Percentiles rank a stretch among this genome's conserved stretches.
These are phyloP conservation scores for Ceratobasidium sp. DNA, from an alignment of 1,284 basidiomycete genomes.

Conservation along the genomic window DNA sequence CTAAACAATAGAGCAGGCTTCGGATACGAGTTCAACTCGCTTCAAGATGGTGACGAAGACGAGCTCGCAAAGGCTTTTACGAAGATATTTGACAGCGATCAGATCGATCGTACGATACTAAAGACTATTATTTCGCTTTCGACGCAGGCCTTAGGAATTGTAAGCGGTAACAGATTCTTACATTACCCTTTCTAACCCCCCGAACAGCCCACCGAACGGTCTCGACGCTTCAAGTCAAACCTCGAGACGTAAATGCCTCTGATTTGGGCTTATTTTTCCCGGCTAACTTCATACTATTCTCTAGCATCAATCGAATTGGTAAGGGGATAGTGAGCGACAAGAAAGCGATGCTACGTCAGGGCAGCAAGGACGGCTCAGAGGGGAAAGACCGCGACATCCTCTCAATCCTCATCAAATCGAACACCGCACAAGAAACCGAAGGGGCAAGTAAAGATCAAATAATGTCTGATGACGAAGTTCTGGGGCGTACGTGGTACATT, in stretches of 20 bases:
- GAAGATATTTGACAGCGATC: constrained; percentile 49
- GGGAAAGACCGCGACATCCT: constrained; percentile 52
- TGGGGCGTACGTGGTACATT: constrained; percentile 35
- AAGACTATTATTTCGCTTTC: background rate
- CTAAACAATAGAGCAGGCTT: constrained; percentile 52
- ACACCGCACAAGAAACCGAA: constrained; percentile 59
- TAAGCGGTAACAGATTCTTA: background rate
- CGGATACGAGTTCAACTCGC: constrained; percentile 59
- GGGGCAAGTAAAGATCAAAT: constrained; percentile 11
- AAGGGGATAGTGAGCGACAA: constrained; percentile 57
- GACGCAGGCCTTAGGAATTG: background rate
- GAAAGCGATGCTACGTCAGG: constrained; percentile 54
- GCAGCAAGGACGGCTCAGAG: constrained; percentile 16
- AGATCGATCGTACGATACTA: background rate
- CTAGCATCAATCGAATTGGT: constrained; percentile 55
- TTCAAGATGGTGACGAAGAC: constrained; percentile 50
- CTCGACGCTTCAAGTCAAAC: background rate
- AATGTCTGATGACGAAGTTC: constrained; percentile 46
- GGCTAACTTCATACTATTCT: background rate
- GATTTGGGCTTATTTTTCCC: constrained; percentile 36
- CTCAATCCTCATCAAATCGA: constrained; percentile 55
- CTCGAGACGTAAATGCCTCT: background rate
- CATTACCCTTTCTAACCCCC: constrained; percentile 47
- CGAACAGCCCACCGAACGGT: constrained; percentile 51
- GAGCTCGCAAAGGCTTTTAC: constrained; percentile 55